Percentiles rank a stretch among this genome's conserved stretches.
Evolutionary conservation across 2,329 filamentous ascomycete species (phyloP).

Genomic region (Aquanectria penicillioides): DNA sequence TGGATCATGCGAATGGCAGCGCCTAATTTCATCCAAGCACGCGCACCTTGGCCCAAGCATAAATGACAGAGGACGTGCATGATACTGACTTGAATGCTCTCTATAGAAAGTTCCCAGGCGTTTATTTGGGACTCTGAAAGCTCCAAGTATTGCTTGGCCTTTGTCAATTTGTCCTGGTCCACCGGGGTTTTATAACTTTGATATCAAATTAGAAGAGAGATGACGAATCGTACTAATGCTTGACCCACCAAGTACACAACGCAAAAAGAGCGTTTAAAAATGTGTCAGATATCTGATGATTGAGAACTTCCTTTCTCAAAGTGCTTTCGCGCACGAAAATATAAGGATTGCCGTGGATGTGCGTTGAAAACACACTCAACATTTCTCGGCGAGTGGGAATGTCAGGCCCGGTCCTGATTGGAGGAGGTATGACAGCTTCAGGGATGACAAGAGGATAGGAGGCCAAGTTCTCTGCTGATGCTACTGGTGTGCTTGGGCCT

Average conservation of each 20-base stretch:
- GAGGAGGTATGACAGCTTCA: background rate
- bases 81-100: conserved; percentile 8
- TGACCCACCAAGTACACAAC: conserved; percentile 6
- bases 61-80: conserved; percentile 18
- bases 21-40: conserved; percentile 26
- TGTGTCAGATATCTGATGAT: background rate
- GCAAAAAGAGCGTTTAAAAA: conserved; percentile 22
- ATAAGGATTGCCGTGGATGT: conserved; percentile 24
- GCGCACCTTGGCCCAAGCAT: conserved; percentile 11
- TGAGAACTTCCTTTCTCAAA: conserved; percentile 9
- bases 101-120: conserved; percentile 2
- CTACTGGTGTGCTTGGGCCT: background rate
- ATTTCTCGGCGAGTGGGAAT: conserved; percentile 12
- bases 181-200: background rate
- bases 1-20: conserved; percentile 24
- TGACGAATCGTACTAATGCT: background rate
- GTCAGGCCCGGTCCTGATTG: background rate
- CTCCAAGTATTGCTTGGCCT: conserved; percentile 11
- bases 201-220: background rate
- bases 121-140: conserved; percentile 1
- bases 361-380: conserved; percentile 19
- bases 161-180: background rate
- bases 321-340: conserved; percentile 23
- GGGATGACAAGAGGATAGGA: background rate
- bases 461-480: background rate